A percentile compares a stretch with the other conserved stretches of the same genome.
phyloP scores from a whole-genome alignment of 805 yeast species.

The Metschnikowia amazonensis region DNA sequence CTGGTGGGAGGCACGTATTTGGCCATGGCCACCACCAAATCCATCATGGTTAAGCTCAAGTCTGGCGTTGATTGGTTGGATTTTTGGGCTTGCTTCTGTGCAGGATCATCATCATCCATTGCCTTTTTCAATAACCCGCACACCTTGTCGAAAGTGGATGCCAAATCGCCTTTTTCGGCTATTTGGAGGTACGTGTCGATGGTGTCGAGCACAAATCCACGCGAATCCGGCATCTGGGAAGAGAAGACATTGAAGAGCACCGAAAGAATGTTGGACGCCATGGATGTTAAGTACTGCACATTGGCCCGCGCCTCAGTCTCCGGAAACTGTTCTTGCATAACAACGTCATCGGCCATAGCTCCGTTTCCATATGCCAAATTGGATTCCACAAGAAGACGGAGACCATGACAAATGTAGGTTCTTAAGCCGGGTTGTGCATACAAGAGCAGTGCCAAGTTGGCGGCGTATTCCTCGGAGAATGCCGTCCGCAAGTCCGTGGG shows the following conservation, averaged over 20 bases:
- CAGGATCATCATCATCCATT: slow-evolving; percentile 42
- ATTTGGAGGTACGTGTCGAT: slow-evolving; percentile 77
- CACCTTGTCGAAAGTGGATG: slow-evolving; percentile 77
- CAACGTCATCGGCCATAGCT: slow-evolving; percentile 49
- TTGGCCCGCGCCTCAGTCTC: slow-evolving; percentile 51
- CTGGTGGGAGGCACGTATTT: slow-evolving; percentile 71
- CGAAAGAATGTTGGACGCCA: slow-evolving; percentile 73
- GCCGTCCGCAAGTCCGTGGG: slow-evolving; percentile 67
- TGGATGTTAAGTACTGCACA: slow-evolving; percentile 58
- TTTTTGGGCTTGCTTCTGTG: slow-evolving; percentile 20
- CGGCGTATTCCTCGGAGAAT: slow-evolving; percentile 76
- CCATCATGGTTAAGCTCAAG: slow-evolving; percentile 83
- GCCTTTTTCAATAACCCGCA: slow-evolving; percentile 74
- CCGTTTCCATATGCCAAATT: slow-evolving; percentile 62
- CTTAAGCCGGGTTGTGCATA: slow-evolving; percentile 75
- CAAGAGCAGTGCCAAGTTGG: slow-evolving; percentile 64
- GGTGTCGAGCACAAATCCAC: slow-evolving; percentile 82
- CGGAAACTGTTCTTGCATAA: slow-evolving; percentile 62
- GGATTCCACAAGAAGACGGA: slow-evolving; percentile 74
- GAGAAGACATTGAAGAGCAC: slow-evolving; percentile 89
- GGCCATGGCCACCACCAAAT: slow-evolving; percentile 81
- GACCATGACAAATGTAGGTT: slow-evolving; percentile 76
- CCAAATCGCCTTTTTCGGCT: slow-evolving; percentile 62
- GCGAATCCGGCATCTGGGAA: slow-evolving; percentile 79
- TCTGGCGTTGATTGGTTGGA: slow-evolving; percentile 36